Conservation (phyloP, 768 basidiomycete species). For the Russula griseocarnosa region DNA sequence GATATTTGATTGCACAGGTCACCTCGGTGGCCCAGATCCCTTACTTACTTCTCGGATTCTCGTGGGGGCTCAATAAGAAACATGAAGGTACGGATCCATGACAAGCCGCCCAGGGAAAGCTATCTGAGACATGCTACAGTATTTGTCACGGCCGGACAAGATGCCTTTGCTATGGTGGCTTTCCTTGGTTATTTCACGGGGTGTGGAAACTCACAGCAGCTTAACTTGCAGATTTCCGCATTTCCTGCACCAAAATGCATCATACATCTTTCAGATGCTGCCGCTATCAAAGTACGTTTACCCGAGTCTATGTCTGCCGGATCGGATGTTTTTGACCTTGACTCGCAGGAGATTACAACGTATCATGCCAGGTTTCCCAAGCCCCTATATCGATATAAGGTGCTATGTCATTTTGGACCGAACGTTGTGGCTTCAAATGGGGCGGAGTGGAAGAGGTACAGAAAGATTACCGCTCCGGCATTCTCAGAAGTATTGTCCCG, state of each 20-base stretch:
- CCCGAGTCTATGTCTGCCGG: not conserved
- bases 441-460: too few relatives aligned
- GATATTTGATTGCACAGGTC: not conserved
- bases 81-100: not conserved
- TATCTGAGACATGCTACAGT: slow-evolving; percentile 1
- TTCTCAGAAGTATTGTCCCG: slow-evolving; percentile 4
- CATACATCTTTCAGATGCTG: slow-evolving; percentile 21
- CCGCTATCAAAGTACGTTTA: slow-evolving; percentile 17
- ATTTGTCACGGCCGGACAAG: slow-evolving; percentile 17
- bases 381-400: too few relatives aligned
- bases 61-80: not conserved
- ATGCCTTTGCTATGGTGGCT: slow-evolving; percentile 5
- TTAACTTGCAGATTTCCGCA: not conserved
- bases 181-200: not conserved
- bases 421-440: too few relatives aligned
- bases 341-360: too few relatives aligned
- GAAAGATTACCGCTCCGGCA: too few relatives aligned
- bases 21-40: not conserved
- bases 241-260: not conserved
- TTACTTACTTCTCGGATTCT: not conserved
- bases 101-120: not conserved
- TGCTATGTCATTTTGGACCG: too few relatives aligned
- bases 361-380: too few relatives aligned
- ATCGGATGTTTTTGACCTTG: not conserved
- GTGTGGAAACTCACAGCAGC: not conserved